Evolutionary conservation across 2,329 filamentous ascomycete species (phyloP).

Genomic region (Pestalotiopsis sp.): DNA sequence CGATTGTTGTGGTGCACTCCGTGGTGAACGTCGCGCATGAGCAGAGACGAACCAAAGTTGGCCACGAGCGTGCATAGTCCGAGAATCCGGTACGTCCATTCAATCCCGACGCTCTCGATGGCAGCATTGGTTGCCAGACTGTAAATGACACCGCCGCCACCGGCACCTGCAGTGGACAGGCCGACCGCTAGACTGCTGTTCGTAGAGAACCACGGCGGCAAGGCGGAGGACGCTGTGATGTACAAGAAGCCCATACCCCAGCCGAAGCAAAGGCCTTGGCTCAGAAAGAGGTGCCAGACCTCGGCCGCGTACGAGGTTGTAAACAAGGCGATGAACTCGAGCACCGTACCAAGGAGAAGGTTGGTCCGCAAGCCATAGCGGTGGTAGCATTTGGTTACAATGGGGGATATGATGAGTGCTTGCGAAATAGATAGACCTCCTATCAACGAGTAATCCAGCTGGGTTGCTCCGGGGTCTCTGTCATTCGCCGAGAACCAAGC

Average conservation of each 20-base stretch:
- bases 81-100: slow-evolving; percentile 62
- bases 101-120: slow-evolving; percentile 53
- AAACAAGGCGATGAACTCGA: slow-evolving; percentile 52
- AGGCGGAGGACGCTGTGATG: slow-evolving; percentile 54
- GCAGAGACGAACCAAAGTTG: slow-evolving; percentile 53
- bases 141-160: slow-evolving; percentile 60
- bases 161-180: slow-evolving; percentile 57
- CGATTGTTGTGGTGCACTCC: slow-evolving; percentile 45
- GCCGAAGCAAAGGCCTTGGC: slow-evolving; percentile 60
- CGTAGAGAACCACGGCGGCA: slow-evolving; percentile 63
- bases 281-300: slow-evolving; percentile 62
- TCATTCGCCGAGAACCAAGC: slow-evolving; percentile 53
- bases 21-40: slow-evolving; percentile 56
- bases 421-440: slow-evolving; percentile 56
- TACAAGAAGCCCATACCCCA: slow-evolving; percentile 62
- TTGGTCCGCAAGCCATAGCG: slow-evolving; percentile 32
- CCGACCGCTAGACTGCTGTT: slow-evolving; percentile 60
- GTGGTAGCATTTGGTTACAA: slow-evolving; percentile 27
- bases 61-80: slow-evolving; percentile 52
- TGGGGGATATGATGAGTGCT: slow-evolving; percentile 40
- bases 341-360: slow-evolving; percentile 52
- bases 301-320: slow-evolving; percentile 50
- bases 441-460: slow-evolving; percentile 59
- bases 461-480: slow-evolving; percentile 50
- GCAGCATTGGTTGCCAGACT: slow-evolving; percentile 58